Evolutionary conservation across 148 eudicot species (phyloP), one percentile per base, ranked within the genome.

Genomic region (Persicaria tinctoria): DNA sequence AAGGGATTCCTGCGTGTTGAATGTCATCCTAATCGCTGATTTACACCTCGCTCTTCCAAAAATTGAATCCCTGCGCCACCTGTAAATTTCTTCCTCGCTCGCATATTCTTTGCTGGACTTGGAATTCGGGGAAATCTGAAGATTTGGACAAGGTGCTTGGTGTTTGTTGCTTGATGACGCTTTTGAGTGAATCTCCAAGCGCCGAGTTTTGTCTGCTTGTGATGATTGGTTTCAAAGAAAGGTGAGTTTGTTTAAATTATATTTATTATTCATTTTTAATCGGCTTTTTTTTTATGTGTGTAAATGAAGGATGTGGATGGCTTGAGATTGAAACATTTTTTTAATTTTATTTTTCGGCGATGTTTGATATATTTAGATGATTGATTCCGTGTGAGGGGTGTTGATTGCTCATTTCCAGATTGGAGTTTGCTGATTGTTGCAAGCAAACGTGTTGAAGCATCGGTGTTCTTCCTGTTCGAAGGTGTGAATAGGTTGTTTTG

Each of bases 391-490:
- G 70, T 66, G 70, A 66, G 70, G 38, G 8, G 70, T 41, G 70
- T 66, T 66, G 70, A 66, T 66, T 66, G 70, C 0, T 66, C 70
- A 66, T 66, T 66, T 66, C 70, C 70, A 66, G 70, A 66, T 66
- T 41, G 70, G 70, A 66, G 44, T 38, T 66, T 44, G 70, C 70
- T 66, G 70, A 47, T 44, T 66, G 8, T 41, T 14, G 70, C 48
- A 66, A 66, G 70, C 47, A 44, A 66, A 44, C 70, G 70, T 66
- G 70, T 66, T 7, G 41, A 59, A 59, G 27, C 6, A 3, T 66
- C 48, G n/a, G n/a, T 66, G 70, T 14, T 38, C 14, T 50, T 50
- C 2, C 53, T 50, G 1, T 50, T 12, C 12, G 53, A 50, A 50
- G 53, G 53, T 50, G 53, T 14, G 12, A 50, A 9, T 60, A 60